Base-by-base conservation (phyloP, 495 filamentous ascomycete species). In the Daldinia decipiens region DNA sequence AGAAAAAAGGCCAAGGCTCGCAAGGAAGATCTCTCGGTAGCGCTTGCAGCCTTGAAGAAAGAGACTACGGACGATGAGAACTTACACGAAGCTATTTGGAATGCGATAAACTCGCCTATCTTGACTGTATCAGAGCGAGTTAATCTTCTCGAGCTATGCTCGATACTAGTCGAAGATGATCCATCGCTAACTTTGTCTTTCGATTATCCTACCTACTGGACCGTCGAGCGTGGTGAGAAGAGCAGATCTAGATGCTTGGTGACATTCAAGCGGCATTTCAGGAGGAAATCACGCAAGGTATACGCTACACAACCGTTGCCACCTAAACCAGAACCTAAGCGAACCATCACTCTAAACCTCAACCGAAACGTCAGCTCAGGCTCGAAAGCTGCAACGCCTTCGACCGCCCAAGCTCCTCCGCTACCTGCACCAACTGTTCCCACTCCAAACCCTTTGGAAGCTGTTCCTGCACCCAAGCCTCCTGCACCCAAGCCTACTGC, bases 141-240 rank as follows among this genome's bases (percentile, higher is more conserved):
- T n/a, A 89, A 92, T 54, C 80, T 98, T 3, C 80, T 91, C 19
- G 92, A 96, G 67, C 82, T 97, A 43, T 95, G 92, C 75, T 81
- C 80, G 13, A 79, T 93, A 26, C 82, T 99, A 61, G 95, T 92
- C 67, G 87, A 90, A 12, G 82, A 90, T 0, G 82, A 88, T 3
- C 85, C 86, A 21, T 87, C 87, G 4, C 82, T 92, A 43, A 76
- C 87, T 27, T 78, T 96, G 13, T 83, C 79, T 1, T 72, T 98
- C 60, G 86, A 86, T 60, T 89, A 88, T 58, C 93, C 93, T 31
- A 87, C 87, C 9, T 90, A 88, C 78, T 96, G 91, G 88, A 86
- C 79, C 52, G 89, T 86, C 53, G 79, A 85, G 56, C 84, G 94
- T 62, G 72, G 72, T 2, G 71, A 76, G 52, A 74, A 39, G 32